phyloP scores from a whole-genome alignment of 805 yeast species.

The Barnettozyma vustinii region DNA sequence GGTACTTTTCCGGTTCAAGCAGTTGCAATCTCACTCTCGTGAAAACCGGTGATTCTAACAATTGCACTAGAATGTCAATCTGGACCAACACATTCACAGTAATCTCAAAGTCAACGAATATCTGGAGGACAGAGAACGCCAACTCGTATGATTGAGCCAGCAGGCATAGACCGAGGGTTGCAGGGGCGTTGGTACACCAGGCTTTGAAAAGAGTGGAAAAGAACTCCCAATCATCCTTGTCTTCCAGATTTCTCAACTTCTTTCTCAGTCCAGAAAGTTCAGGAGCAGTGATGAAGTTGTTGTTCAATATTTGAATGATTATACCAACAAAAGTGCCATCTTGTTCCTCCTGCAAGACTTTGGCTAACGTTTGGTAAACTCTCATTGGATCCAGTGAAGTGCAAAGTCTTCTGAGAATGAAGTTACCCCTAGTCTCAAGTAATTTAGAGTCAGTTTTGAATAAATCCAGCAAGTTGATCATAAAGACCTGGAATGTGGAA shows the following conservation, averaged over 20 bases:
- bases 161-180: conserved; percentile 79
- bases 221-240: conserved; percentile 56
- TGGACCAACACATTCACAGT: conserved; percentile 77
- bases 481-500: conserved; percentile 67
- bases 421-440: conserved; percentile 70
- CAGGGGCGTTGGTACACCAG: conserved; percentile 91
- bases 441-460: conserved; percentile 66
- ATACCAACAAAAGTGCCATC: conserved; percentile 69
- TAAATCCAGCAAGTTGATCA: conserved; percentile 61
- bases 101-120: conserved; percentile 77
- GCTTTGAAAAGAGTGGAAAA: conserved; percentile 76
- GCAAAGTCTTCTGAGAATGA: conserved; percentile 80
- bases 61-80: conserved; percentile 81
- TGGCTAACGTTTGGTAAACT: conserved; percentile 74
- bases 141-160: conserved; percentile 84
- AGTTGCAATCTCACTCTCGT: conserved; percentile 80
- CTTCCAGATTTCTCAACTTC: conserved; percentile 58
- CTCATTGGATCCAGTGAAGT: conserved; percentile 75
- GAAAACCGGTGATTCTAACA: conserved; percentile 89
- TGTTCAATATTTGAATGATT: conserved; percentile 83
- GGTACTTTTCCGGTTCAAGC: conserved; percentile 80
- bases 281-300: conserved; percentile 78
- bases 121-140: conserved; percentile 75
- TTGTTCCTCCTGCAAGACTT: conserved; percentile 55
- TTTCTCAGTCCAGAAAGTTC: conserved; percentile 69